phyloP scores from a whole-genome alignment of 2,329 filamentous ascomycete genomes.

The Orbilia oligospora region DNA sequence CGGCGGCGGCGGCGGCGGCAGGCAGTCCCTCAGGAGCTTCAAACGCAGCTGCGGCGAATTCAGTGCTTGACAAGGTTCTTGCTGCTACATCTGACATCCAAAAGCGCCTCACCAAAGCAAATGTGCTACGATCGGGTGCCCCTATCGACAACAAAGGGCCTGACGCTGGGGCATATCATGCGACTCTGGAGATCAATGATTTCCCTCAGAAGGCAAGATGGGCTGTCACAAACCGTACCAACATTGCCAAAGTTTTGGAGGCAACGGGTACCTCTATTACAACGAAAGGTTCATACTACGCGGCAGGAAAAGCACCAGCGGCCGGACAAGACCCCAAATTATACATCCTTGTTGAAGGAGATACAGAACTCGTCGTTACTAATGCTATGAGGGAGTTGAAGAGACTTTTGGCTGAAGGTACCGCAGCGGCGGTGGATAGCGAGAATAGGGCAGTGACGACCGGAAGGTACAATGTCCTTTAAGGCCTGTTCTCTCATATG shows the following conservation, averaged over 20 bases:
- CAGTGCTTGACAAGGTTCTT: constrained; percentile 83
- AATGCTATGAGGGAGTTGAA: constrained; percentile 92
- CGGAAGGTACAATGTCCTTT: constrained; percentile 89
- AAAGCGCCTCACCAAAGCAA: constrained; percentile 87
- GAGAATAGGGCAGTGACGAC: constrained; percentile 82
- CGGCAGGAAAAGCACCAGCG: constrained; percentile 82
- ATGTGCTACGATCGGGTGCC: constrained; percentile 89
- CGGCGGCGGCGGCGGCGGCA: constrained; percentile 64
- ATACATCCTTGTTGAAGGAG: constrained; percentile 97
- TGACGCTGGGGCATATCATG: constrained; percentile 95
- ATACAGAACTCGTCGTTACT: constrained; percentile 92
- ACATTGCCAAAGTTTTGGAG: constrained; percentile 97
- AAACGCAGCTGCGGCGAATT: constrained; percentile 68
- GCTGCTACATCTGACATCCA: constrained; percentile 94
- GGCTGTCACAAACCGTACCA: constrained; percentile 98
- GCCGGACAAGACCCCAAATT: constrained; percentile 87
- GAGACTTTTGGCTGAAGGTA: constrained; percentile 88
- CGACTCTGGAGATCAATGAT: constrained; percentile 98
- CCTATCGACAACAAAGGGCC: constrained; percentile 99
- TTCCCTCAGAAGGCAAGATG: constrained; percentile 97
- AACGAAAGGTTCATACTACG: constrained; percentile 93
- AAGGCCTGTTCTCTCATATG: constrained; percentile 62
- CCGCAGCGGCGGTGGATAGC: constrained; percentile 88
- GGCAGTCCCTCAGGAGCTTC: constrained; percentile 59
- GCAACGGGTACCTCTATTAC: constrained; percentile 96